Base-by-base conservation (phyloP, 2,329 filamentous ascomycete species). In the Ophiosphaerella narmari region DNA sequence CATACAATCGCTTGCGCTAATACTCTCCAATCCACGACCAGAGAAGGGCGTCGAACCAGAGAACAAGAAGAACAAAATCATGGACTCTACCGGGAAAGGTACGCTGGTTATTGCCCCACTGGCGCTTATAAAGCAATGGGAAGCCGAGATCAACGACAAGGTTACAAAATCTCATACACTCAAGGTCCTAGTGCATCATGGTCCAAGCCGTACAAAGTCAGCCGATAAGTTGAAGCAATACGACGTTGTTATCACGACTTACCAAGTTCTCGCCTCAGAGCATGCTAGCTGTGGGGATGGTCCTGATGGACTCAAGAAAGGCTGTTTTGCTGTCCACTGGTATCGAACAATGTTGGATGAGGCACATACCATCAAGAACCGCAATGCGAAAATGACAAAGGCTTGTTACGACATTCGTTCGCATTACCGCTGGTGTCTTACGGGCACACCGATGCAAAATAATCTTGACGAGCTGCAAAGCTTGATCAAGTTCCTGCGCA, bases 311-410 rank as follows among this genome's bases (percentile, higher is more conserved):
- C 73, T 86, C 34, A 88, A 92, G 66, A 84, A 86, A 43, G 93
- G 92, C 9, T 93, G 92, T 65, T 97, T 97, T 67, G 91, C 90
- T 9, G 79, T 97, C 5, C 86, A 93, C 65, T 99, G 94, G 94
- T 97, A 94, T 77, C 88, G 94, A 43, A 84, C 97, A 54, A 93
- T 99, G 57, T 82, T 99, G 2, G 94, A 99, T 57, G 94, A 99
- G 77, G 94, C 94, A 1, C 94, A 99, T 72, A 96, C 90, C 1
- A 97, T 99, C 82, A 99, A 99, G 77, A 99, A 99, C 69, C 87
- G 93, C 56, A 96, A 95, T 60, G 91, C 94, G 18, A 99, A 99
- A 75, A 87, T 90, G 35, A 96, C 93, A 1, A 91, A 96, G 71
- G 92, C 94, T 1, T 94, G 90, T 59, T 99, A 87, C 68, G 90